A percentile compares a stretch with the other conserved stretches of the same genome.
Evolutionary conservation across 1,139 yeast genomes (phyloP).

Genomic region (Pichia sp.): DNA sequence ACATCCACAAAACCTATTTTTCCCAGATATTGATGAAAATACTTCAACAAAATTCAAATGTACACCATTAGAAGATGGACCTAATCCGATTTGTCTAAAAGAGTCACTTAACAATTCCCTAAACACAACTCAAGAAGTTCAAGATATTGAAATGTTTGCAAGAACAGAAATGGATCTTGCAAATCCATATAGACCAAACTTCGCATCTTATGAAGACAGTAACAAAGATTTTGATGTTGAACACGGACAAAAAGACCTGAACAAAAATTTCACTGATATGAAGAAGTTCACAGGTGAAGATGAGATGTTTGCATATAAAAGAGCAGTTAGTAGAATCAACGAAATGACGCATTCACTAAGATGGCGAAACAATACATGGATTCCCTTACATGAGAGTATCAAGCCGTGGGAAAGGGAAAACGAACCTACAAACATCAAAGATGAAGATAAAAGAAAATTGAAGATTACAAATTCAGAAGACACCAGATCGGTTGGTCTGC

Average conservation of each 20-base stretch:
- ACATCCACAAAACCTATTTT: constrained; percentile 48
- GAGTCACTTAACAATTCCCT: constrained; percentile 1
- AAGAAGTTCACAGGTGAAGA: constrained; percentile 71
- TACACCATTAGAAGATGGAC: constrained; percentile 20
- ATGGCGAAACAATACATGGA: constrained; percentile 54
- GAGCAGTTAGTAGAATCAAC: constrained; percentile 62
- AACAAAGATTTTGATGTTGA: constrained; percentile 23
- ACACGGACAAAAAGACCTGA: constrained; percentile 13
- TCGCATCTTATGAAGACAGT: constrained; percentile 51
- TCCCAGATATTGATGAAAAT: constrained; percentile 38
- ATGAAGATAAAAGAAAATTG: too few species aligned
- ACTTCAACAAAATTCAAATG: constrained; percentile 16
- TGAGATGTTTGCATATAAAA: constrained; percentile 65
- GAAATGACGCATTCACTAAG: constrained; percentile 57
- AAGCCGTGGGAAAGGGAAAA: constrained; percentile 52
- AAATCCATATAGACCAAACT: constrained; percentile 66
- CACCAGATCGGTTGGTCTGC: background rate
- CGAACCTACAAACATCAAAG: too few species aligned
- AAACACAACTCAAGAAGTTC: constrained; percentile 23
- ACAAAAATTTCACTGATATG: constrained; percentile 41
- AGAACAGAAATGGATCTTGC: constrained; percentile 54
- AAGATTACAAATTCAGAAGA: too few species aligned
- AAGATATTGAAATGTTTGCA: constrained; percentile 66
- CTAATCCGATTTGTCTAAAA: constrained; percentile 11
- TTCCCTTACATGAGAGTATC: constrained; percentile 46